Evolutionary conservation across 2,329 filamentous ascomycete species (phyloP).

Genomic region (Fusarium sp.): DNA sequence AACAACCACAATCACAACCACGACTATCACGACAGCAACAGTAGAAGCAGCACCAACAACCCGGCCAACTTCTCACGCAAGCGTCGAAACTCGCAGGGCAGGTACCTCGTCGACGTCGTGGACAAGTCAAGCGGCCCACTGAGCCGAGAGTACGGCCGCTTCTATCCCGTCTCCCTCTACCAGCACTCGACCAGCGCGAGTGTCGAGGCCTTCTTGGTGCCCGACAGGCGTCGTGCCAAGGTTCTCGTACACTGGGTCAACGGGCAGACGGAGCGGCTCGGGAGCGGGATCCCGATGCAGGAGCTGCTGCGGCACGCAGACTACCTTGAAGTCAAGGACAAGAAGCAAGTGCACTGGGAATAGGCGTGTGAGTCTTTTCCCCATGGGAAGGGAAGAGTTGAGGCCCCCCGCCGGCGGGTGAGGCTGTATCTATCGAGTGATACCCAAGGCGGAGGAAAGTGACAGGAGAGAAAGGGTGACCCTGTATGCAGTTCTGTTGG

Average conservation of each 20-base stretch:
- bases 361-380: slow-evolving; percentile 5
- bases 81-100: slow-evolving; percentile 5
- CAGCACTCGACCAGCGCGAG: slow-evolving; percentile 21
- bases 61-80: background rate
- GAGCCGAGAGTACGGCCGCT: slow-evolving; percentile 23
- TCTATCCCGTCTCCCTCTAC: slow-evolving; percentile 35
- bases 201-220: slow-evolving; percentile 38
- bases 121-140: slow-evolving; percentile 31
- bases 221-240: slow-evolving; percentile 35
- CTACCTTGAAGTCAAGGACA: slow-evolving; percentile 39
- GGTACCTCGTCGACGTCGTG: slow-evolving; percentile 33
- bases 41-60: background rate
- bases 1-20: background rate
- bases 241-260: slow-evolving; percentile 45
- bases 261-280: slow-evolving; percentile 38
- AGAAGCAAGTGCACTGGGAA: slow-evolving; percentile 38
- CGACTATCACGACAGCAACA: background rate
- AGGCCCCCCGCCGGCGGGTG: background rate
- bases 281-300: slow-evolving; percentile 29
- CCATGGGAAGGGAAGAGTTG: background rate
- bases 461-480: background rate
- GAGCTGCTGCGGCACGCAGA: slow-evolving; percentile 33
- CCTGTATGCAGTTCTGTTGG: background rate
- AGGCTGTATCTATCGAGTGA: slow-evolving; percentile 10
- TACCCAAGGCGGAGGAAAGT: background rate